These are phyloP conservation scores for Oldenlandia corymbosa DNA, from an alignment of 257 asterid genomes.

Conservation along the genomic window DNA sequence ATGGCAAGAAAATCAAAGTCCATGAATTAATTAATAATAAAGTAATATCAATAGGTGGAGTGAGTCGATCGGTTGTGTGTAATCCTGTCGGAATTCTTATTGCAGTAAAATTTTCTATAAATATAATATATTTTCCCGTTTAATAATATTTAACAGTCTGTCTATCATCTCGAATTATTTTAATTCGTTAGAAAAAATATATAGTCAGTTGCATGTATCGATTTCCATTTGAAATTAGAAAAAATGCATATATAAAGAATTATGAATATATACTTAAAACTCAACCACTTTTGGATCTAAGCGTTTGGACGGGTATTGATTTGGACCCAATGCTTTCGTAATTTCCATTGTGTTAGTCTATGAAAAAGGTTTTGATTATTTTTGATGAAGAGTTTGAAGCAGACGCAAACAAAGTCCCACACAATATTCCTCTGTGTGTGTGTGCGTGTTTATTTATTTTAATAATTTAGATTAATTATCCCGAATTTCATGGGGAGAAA, in stretches of 20 bases:
- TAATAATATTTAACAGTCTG: too few species aligned
- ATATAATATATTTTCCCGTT: too few species aligned
- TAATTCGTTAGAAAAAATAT: too few species aligned
- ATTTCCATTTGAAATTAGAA: neutral
- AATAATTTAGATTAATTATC: neutral
- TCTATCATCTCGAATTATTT: too few species aligned
- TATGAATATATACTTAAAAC: neutral
- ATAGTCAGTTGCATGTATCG: neutral
- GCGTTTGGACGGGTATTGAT: conserved; percentile 20
- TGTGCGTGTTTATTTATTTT: too few species aligned
- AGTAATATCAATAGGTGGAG: neutral
- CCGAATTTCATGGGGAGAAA: conserved; percentile 1
- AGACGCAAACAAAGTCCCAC: neutral
- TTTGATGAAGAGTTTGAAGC: neutral
- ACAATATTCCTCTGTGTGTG: neutral
- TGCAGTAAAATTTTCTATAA: too few species aligned
- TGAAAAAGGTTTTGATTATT: conserved; percentile 7
- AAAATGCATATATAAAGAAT: neutral
- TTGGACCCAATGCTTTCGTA: conserved; percentile 20
- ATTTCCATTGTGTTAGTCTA: conserved; percentile 8
- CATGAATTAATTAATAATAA: neutral
- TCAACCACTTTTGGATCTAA: conserved; percentile 30
- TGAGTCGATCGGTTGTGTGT: neutral
- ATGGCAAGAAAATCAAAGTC: neutral
- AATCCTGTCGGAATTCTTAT: neutral